Percentiles rank a stretch among this genome's conserved stretches.
phyloP scores from a whole-genome alignment of 768 basidiomycete genomes.

The Boletus speciosus region DNA sequence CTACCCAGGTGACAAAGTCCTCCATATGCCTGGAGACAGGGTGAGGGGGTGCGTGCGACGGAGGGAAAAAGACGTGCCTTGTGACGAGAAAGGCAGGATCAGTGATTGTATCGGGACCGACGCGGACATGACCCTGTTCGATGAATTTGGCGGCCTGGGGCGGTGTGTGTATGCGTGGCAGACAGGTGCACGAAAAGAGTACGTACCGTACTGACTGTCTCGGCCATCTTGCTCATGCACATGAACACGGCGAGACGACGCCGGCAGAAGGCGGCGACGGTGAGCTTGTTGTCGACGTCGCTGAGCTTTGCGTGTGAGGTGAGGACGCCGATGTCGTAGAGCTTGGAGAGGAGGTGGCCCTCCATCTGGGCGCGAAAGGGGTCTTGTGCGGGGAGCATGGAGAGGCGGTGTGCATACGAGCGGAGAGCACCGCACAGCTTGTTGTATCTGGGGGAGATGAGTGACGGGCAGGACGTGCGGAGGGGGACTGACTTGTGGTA shows the following conservation, averaged over 20 bases:
- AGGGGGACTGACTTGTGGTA: conserved; percentile 70
- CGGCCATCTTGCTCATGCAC: conserved; percentile 90
- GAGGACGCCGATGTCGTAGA: conserved; percentile 96
- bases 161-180: conserved; percentile 6
- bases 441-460: conserved; percentile 66
- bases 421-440: conserved; percentile 87
- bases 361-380: conserved; percentile 85
- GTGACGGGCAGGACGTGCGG: not conserved
- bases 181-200: not conserved
- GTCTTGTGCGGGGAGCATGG: conserved; percentile 85
- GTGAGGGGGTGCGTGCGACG: conserved; percentile 1
- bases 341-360: conserved; percentile 82
- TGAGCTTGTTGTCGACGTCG: conserved; percentile 91
- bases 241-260: conserved; percentile 89
- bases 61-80: conserved; percentile 42
- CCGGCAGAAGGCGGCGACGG: conserved; percentile 92
- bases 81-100: conserved; percentile 97
- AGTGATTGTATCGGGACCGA: conserved; percentile 92
- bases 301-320: conserved; percentile 84
- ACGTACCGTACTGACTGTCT: conserved; percentile 90
- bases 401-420: conserved; percentile 80
- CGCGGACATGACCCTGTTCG: conserved; percentile 96
- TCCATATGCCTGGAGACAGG: conserved; percentile 76
- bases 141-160: conserved; percentile 93
- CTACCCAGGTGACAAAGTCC: conserved; percentile 99